phyloP scores from a whole-genome alignment of 2,329 filamentous ascomycete genomes.

The Aspergillus sp. region DNA sequence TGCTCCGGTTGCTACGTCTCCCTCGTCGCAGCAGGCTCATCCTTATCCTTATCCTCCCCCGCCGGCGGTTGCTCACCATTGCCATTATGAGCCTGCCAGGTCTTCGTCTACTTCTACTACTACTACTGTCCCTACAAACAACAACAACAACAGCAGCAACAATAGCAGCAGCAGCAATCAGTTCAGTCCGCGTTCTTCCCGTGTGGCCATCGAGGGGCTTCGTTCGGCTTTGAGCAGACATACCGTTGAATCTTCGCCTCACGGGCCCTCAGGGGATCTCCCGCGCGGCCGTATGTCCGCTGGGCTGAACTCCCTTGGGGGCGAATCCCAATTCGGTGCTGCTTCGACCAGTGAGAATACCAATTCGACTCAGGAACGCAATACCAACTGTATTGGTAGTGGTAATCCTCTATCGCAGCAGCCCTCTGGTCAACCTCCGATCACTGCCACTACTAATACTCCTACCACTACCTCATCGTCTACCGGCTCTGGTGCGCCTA shows the following conservation, averaged over 20 bases:
- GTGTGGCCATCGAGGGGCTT: constrained; percentile 34
- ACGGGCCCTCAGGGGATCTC: constrained; percentile 26
- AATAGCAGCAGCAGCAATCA: constrained; percentile 7
- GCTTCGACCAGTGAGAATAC: not conserved
- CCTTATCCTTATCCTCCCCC: too few relatives aligned
- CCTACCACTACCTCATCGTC: not conserved
- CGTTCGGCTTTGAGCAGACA: constrained; percentile 32
- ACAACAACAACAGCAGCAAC: not conserved
- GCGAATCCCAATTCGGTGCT: not conserved
- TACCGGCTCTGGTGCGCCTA: constrained; percentile 7
- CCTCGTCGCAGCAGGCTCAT: too few relatives aligned
- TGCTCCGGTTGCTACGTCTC: not conserved
- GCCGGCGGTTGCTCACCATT: too few relatives aligned
- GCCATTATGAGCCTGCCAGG: constrained; percentile 20
- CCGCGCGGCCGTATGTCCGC: constrained; percentile 28
- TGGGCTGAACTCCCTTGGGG: constrained; percentile 26
- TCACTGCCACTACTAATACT: not conserved
- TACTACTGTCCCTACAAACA: too few relatives aligned
- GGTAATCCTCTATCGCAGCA: not conserved
- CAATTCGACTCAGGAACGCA: not conserved
- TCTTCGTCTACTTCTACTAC: constrained; percentile 14
- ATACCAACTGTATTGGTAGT: not conserved
- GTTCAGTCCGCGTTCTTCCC: constrained; percentile 28
- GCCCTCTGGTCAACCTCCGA: not conserved
- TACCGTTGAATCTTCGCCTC: constrained; percentile 28